These are phyloP conservation scores for Scheffersomyces amazonensis DNA, from an alignment of 805 yeast genomes.

Conservation along the genomic window DNA sequence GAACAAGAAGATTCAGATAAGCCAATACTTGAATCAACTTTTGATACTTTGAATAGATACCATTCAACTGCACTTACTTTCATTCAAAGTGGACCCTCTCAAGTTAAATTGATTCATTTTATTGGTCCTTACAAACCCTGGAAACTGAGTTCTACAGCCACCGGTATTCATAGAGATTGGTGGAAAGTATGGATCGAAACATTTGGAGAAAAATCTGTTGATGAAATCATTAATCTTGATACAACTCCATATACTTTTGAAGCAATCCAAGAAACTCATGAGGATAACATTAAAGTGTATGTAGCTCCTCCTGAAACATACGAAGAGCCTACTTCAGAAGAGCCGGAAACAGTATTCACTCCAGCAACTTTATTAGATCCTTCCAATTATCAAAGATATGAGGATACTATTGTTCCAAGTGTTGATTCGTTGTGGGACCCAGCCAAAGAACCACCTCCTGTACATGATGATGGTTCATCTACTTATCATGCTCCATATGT, in stretches of 20 bases:
- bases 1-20: slow-evolving; percentile 3
- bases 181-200: slow-evolving; percentile 36
- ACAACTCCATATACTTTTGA: background rate
- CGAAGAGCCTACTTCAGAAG: background rate
- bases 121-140: slow-evolving; percentile 67
- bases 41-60: slow-evolving; percentile 12
- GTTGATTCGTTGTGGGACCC: slow-evolving; percentile 43
- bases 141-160: slow-evolving; percentile 21
- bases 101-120: slow-evolving; percentile 58
- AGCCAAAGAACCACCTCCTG: slow-evolving; percentile 41
- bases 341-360: slow-evolving; percentile 1
- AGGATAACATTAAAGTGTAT: background rate
- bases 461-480: slow-evolving; percentile 1
- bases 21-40: slow-evolving; percentile 3
- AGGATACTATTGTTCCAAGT: slow-evolving; percentile 8
- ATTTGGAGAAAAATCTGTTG: slow-evolving; percentile 22
- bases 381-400: slow-evolving; percentile 22
- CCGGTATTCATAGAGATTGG: slow-evolving; percentile 28
- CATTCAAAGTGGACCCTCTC: slow-evolving; percentile 13
- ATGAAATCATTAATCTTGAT: slow-evolving; percentile 12
- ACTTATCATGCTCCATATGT: slow-evolving; percentile 1
- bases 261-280: slow-evolving; percentile 6
- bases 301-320: background rate
- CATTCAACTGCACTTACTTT: slow-evolving; percentile 16
- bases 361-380: slow-evolving; percentile 30